Evolutionary conservation across 2,329 filamentous ascomycete species (phyloP).

Genomic region (Dactylella cylindrospora): DNA sequence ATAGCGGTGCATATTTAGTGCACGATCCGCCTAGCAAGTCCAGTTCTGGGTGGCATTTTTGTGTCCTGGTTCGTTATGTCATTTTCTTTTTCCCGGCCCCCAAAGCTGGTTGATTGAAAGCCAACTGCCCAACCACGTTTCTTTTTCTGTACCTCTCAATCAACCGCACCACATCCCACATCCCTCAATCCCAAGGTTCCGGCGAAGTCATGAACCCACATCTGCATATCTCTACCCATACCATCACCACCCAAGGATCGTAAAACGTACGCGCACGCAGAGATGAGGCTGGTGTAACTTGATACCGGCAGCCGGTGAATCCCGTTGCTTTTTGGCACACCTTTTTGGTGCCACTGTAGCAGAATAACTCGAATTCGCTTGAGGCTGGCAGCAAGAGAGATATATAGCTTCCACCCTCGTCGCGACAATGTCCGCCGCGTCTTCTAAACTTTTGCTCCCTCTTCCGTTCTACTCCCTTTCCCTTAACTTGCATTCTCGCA

Average conservation of each 20-base stretch:
- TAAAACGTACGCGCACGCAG: constrained; percentile 34
- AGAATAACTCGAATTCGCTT: constrained; percentile 4
- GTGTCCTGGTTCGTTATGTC: too few species aligned
- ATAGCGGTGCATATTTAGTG: constrained; percentile 17
- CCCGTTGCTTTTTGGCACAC: not conserved
- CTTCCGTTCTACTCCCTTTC: not conserved
- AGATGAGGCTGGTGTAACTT: constrained; percentile 43
- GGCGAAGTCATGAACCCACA: constrained; percentile 15
- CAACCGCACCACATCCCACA: not conserved
- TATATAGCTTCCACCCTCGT: constrained; percentile 13
- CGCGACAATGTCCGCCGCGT: constrained; percentile 14
- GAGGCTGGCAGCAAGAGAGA: not conserved
- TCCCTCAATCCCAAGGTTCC: constrained; percentile 8
- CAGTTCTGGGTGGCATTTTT: not conserved
- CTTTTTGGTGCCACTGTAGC: not conserved
- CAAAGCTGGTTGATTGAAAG: too few species aligned
- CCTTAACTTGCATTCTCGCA: not conserved
- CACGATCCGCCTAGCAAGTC: constrained; percentile 11
- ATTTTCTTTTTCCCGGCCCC: too few species aligned
- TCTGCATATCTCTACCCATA: constrained; percentile 4
- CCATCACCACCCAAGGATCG: constrained; percentile 27
- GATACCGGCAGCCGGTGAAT: constrained; percentile 24
- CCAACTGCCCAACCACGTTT: constrained; percentile 3
- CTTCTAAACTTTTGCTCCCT: not conserved
- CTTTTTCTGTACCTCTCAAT: constrained; percentile 26